A percentile compares a stretch with the other conserved stretches of the same genome.
Evolutionary conservation across 192 early-diverging fungal species (phyloP).

Genomic region (Irineochytrium annulatum): DNA sequence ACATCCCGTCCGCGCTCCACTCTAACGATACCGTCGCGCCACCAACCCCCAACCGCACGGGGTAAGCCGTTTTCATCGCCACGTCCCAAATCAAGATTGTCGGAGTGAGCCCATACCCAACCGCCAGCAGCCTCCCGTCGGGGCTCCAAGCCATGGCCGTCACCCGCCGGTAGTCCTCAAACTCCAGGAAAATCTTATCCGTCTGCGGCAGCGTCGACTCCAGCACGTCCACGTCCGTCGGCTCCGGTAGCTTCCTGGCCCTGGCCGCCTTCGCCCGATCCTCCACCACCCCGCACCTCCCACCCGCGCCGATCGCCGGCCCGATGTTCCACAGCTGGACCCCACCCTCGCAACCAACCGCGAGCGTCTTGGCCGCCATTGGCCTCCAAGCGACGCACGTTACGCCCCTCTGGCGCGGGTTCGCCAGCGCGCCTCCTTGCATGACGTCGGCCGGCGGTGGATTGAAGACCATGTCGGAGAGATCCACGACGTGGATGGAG

Average conservation of each 20-base stretch:
- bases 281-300: not conserved
- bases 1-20: not conserved
- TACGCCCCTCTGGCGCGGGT: not conserved
- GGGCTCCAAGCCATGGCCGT: slow-evolving; percentile 1
- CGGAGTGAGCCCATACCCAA: not conserved
- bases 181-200: not conserved
- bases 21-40: not conserved
- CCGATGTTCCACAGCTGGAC: not conserved
- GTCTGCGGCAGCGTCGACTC: not conserved
- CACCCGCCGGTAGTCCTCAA: not conserved
- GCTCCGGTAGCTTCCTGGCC: not conserved
- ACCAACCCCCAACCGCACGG: not conserved
- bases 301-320: not conserved
- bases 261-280: not conserved
- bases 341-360: not conserved
- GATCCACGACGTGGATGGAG: not conserved
- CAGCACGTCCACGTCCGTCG: not conserved
- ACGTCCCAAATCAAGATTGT: not conserved
- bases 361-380: not conserved
- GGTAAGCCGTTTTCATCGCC: not conserved
- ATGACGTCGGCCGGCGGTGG: no score
- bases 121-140: not conserved
- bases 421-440: not conserved
- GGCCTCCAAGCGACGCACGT: slow-evolving; percentile 5
- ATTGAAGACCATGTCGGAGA: not conserved